phyloP scores from a whole-genome alignment of 441 rosid species.

The Pelargonium cotyledonis region DNA sequence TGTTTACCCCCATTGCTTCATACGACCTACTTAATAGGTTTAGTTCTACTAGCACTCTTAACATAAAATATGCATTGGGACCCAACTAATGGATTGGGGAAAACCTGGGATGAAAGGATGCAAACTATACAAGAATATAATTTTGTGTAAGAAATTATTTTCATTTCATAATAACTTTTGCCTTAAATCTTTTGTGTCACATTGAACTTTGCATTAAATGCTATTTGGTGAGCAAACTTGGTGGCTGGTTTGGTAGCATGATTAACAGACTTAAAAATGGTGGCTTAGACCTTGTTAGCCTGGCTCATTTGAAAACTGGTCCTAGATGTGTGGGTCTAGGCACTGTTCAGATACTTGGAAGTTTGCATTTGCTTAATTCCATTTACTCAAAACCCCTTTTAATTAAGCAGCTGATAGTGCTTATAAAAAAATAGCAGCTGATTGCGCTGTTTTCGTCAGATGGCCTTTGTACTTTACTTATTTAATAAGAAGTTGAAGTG shows the following conservation, averaged over 20 bases:
- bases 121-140: not conserved
- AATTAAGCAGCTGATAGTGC: no score
- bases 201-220: not conserved
- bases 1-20: not conserved
- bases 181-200: not conserved
- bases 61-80: not conserved
- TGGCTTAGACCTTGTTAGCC: not conserved
- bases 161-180: not conserved
- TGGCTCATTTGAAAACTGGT: conserved; percentile 1
- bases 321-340: not conserved
- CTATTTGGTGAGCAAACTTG: not conserved
- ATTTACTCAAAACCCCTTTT: not conserved
- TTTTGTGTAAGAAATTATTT: not conserved
- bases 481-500: no score
- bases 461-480: no score
- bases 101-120: not conserved
- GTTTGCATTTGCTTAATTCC: not conserved
- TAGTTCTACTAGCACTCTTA: not conserved
- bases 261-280: not conserved
- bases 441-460: no score
- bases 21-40: not conserved
- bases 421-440: no score
- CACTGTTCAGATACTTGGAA: not conserved
- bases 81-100: not conserved
- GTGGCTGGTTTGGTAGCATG: not conserved